Evolutionary conservation across 208 protist genomes (phyloP).

Genomic region (Crithidia bombi): DNA sequence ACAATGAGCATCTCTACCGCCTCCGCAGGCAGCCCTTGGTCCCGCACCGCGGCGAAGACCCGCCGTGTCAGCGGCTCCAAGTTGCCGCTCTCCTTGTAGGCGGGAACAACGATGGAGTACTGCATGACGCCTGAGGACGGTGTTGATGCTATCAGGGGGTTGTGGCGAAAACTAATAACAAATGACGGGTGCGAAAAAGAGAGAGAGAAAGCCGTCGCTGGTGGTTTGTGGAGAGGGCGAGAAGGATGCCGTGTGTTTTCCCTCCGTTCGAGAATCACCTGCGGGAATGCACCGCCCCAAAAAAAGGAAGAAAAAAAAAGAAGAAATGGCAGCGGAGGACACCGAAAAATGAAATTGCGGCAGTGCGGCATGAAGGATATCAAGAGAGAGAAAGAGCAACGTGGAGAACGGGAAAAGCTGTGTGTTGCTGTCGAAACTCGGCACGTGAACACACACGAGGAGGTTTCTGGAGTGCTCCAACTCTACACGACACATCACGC

Average conservation of each 20-base stretch:
- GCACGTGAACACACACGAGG: too few relatives aligned
- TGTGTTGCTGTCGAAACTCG: not conserved
- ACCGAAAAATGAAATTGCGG: too few relatives aligned
- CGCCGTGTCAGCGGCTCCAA: constrained; percentile 72
- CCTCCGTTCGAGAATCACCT: not conserved
- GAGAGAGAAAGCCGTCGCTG: constrained; percentile 2
- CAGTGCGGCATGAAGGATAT: too few relatives aligned
- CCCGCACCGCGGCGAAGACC: constrained; percentile 68
- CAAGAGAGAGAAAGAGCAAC: too few relatives aligned
- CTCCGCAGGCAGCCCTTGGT: constrained; percentile 39
- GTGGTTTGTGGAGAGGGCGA: too few relatives aligned
- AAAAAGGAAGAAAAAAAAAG: not conserved
- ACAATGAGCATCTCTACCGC: constrained; percentile 85
- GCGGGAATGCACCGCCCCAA: not conserved
- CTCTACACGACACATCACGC: too few relatives aligned
- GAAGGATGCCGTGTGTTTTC: too few relatives aligned
- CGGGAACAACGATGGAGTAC: constrained; percentile 84
- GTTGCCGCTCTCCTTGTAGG: constrained; percentile 90
- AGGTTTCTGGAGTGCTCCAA: too few relatives aligned
- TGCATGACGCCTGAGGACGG: constrained; percentile 31
- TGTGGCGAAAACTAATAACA: too few relatives aligned
- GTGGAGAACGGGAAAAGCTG: too few relatives aligned
- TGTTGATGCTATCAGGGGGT: too few relatives aligned
- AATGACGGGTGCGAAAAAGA: too few relatives aligned
- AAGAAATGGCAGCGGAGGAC: constrained; percentile 15